These are phyloP conservation scores for Solanum chmielewskii DNA, from an alignment of 257 asterid species.

Conservation along the genomic window DNA sequence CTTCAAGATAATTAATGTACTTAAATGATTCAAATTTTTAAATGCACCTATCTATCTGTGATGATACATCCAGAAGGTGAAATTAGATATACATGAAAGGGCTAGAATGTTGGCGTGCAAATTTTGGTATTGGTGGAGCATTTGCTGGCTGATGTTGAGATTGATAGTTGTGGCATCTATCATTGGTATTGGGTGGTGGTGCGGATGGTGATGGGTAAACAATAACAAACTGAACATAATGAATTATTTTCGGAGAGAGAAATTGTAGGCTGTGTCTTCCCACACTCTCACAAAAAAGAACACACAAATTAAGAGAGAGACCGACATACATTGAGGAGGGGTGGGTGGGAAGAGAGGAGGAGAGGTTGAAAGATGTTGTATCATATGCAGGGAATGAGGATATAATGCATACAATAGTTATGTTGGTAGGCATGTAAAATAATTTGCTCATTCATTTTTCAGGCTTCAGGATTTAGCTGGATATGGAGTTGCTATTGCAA, in stretches of 20 bases:
- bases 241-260: neutral
- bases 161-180: neutral
- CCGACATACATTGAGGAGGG: neutral
- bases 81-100: neutral
- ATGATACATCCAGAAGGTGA: neutral
- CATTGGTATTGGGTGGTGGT: neutral
- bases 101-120: neutral
- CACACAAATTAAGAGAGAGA: neutral
- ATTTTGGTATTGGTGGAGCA: neutral
- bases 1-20: neutral
- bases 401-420: neutral
- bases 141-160: neutral
- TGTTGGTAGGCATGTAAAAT: neutral
- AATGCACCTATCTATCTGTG: neutral
- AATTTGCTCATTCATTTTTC: neutral
- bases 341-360: neutral
- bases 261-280: neutral
- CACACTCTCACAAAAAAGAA: neutral
- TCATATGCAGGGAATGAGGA: neutral
- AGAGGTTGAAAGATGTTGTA: neutral
- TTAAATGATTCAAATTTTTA: neutral
- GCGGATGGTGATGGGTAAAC: neutral
- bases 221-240: neutral
- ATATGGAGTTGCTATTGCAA: conserved; percentile 78
- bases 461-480: conserved; percentile 98